Percentiles rank a stretch among this genome's conserved stretches.
phyloP scores from a whole-genome alignment of 192 early-diverging fungal genomes.

The Geranomyces michiganensis region DNA sequence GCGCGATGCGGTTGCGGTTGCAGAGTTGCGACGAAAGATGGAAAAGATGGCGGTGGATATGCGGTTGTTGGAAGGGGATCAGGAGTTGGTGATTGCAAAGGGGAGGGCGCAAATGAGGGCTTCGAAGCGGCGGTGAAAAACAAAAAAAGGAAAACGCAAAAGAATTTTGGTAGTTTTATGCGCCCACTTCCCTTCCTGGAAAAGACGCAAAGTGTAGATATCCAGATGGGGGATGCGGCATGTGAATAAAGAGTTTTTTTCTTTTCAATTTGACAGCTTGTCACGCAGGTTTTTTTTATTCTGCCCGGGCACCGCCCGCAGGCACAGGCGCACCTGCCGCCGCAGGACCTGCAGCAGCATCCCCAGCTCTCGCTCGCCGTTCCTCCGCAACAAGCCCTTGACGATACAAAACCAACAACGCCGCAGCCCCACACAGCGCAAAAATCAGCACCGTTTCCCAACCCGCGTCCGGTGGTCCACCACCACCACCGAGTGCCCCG shows the following conservation, averaged over 20 bases:
- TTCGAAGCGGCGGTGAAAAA: background rate
- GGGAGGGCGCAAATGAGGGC: background rate
- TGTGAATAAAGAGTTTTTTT: too few species aligned
- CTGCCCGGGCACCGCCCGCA: too few species aligned
- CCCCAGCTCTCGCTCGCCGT: background rate
- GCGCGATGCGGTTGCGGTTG: slow-evolving; percentile 32
- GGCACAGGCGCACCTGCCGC: too few species aligned
- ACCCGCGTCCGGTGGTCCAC: background rate
- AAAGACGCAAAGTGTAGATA: too few species aligned
- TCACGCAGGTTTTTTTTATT: too few species aligned
- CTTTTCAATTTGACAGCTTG: too few species aligned
- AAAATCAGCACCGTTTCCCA: slow-evolving; percentile 5
- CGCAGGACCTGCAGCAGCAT: background rate
- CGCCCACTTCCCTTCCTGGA: too few species aligned
- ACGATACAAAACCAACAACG: slow-evolving; percentile 1
- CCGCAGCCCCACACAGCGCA: slow-evolving; percentile 12
- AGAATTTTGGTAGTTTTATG: too few species aligned
- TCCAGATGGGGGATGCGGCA: too few species aligned
- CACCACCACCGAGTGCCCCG: background rate
- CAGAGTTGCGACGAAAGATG: slow-evolving; percentile 41
- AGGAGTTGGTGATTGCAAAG: slow-evolving; percentile 7
- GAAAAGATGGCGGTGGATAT: slow-evolving; percentile 49
- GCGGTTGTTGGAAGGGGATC: slow-evolving; percentile 32
- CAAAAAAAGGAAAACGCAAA: too few species aligned
- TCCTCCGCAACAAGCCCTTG: slow-evolving; percentile 6